These are phyloP conservation scores for Microstroma glucosiphilum DNA, from an alignment of 1,284 basidiomycete genomes.

Conservation along the genomic window DNA sequence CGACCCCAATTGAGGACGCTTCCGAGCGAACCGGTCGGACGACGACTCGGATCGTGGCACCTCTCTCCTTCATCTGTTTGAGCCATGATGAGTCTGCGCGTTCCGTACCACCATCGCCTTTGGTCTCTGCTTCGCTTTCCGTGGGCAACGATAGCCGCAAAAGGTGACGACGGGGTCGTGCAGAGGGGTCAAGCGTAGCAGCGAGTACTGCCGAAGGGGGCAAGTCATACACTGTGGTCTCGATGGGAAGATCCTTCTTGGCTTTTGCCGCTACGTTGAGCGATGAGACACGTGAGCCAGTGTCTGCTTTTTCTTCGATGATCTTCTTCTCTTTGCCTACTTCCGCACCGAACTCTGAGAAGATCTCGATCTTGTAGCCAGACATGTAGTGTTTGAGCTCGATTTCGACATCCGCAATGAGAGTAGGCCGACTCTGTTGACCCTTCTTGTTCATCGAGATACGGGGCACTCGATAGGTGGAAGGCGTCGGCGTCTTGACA, in stretches of 20 bases:
- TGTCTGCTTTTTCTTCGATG: not conserved
- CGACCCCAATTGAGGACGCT: constrained; percentile 11
- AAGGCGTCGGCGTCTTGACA: constrained; percentile 10
- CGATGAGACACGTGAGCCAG: constrained; percentile 2
- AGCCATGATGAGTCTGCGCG: constrained; percentile 20
- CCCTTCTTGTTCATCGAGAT: constrained; percentile 15
- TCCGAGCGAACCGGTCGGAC: constrained; percentile 24
- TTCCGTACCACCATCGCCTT: not conserved
- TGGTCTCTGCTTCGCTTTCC: not conserved
- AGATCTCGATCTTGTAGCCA: constrained; percentile 41
- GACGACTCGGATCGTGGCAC: constrained; percentile 29
- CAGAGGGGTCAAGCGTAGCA: constrained; percentile 39
- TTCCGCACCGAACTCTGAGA: constrained; percentile 19
- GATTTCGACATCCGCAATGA: constrained; percentile 40
- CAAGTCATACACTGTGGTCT: constrained; percentile 34
- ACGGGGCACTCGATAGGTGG: constrained; percentile 21
- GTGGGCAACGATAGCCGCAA: constrained; percentile 37
- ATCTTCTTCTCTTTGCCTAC: constrained; percentile 8
- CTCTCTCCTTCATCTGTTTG: constrained; percentile 19
- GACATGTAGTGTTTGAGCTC: constrained; percentile 44
- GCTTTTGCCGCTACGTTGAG: constrained; percentile 19
- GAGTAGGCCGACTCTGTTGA: not conserved
- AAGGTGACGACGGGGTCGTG: constrained; percentile 41
- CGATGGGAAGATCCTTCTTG: constrained; percentile 29
- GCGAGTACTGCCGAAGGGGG: constrained; percentile 47